Evolutionary conservation across 352 stramenopile genomes (phyloP), one percentile per base, ranked within the genome.

Genomic region (Phytopythium cucurbitacearum): DNA sequence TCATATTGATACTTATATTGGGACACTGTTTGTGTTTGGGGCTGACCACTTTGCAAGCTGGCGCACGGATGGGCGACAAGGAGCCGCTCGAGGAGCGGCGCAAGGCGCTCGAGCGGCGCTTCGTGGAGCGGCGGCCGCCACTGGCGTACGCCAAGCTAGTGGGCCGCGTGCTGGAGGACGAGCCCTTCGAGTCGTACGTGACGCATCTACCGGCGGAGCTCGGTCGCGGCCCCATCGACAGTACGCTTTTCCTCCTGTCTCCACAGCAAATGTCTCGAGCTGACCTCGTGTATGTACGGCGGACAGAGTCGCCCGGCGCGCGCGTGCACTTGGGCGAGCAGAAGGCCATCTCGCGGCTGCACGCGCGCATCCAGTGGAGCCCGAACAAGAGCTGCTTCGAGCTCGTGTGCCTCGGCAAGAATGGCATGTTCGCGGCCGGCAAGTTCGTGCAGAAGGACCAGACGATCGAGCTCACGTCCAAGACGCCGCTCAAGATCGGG

Each of bases 311-410:
- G 32, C 64, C 78, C 9, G 72, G 74, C 28, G 62, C 75, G 40
- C 77, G 75, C 45, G 69, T 94, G 36, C 53, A 67, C 11, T 57
- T 94, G 16, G 84, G 84, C n/a, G 84, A 94, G 48, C 80, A 91
- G 41, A 94, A 91, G 53, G 73, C 84, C 44, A 85, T 94, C 41
- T 92, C 81, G 10, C 53, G 84, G 4, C 62, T 82, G 44, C 84
- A 94, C 51, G 84, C 80, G 53, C 74, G 77, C 38, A 90, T 94
- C 59, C 67, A 86, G 43, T 94, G 84, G 84, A 92, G 78, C 47
- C 64, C 79, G 42, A 72, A 69, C 13, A 80, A 87, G 51, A 79
- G 77, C 51, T 80, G 76, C 62, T 91, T 94, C 46, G 79, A 94
- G 62, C 44, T 94, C 40, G 59, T 76, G 41, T 89, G 81, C 60